A percentile compares a stretch with the other conserved stretches of the same genome.
Evolutionary conservation across 2,329 filamentous ascomycete genomes (phyloP).

Genomic region (Colletotrichum caudatum): DNA sequence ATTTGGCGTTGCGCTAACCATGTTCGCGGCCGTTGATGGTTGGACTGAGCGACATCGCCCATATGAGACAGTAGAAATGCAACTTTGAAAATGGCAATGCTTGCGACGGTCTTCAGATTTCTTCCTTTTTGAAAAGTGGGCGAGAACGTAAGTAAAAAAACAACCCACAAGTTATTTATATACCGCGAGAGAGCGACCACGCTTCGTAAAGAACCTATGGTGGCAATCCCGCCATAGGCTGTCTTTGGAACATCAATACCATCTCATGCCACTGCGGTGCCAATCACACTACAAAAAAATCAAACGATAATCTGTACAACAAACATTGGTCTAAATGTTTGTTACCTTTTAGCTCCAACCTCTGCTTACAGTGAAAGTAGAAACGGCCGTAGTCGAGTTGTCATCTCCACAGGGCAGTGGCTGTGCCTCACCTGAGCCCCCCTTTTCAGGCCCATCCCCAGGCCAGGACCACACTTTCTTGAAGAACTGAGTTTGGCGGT

Average conservation of each 20-base stretch:
- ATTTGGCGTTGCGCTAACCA: neutral
- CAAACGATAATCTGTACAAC: neutral
- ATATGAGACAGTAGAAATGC: neutral
- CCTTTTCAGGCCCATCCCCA: neutral
- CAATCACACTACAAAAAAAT: neutral
- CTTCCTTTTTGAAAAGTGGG: neutral
- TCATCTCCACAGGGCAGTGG: slow-evolving; percentile 14
- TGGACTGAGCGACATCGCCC: neutral
- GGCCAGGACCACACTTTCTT: neutral
- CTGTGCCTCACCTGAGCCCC: slow-evolving; percentile 17
- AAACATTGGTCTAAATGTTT: neutral
- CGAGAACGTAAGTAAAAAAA: too few relatives aligned
- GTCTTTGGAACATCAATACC: neutral
- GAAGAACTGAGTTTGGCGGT: neutral
- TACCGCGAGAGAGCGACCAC: neutral
- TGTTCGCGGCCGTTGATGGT: neutral
- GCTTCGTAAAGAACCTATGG: neutral
- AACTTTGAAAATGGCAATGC: neutral
- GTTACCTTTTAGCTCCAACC: neutral
- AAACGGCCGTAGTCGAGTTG: neutral
- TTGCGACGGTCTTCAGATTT: neutral
- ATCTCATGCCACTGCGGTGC: neutral
- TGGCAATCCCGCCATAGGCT: too few relatives aligned
- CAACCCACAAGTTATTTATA: neutral
- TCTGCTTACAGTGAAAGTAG: slow-evolving; percentile 9